Base-by-base conservation (phyloP, 2,329 filamentous ascomycete genomes). In the Coniochaeta sp. region DNA sequence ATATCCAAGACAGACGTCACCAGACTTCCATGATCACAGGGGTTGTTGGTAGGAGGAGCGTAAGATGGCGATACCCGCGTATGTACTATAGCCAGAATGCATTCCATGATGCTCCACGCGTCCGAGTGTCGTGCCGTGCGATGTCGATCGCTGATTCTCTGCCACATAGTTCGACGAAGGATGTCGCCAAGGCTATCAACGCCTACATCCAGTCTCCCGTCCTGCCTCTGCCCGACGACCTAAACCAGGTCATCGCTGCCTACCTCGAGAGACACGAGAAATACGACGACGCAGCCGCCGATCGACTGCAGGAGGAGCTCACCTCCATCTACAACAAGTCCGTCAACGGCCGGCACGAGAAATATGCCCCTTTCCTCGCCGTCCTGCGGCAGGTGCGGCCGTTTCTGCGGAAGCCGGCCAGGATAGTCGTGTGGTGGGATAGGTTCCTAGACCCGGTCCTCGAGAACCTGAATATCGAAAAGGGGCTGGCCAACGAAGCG, bases 221-320 rank as follows among this genome's bases (percentile, higher is more conserved):
- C 32, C 72, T 85, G 22, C 89, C 89, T 9, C 81, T 93, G 1
- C 87, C 90, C 55, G 80, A 88, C 64, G 84, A 88, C 60, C 76
- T 91, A 58, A 72, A 80, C 65, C 75, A 80, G 44, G 77, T 84
- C 58, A 86, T 93, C 63, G 80, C 86, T 59, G 77, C 77, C 61
- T 93, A 91, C 73, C 78, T 91, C 57, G 82, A 86, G 54, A 87
- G 85, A 67, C 85, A 90, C 70, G 77, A 83, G 60, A 82, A 83
- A 65, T 81, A 84, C 64, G 89, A 93, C 67, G 88, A 91, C 58
- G 75, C 80, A 60, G 80, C 85, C 44, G 81, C 85, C n/a, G 88
- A 90, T 65, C 85, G 87, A 60, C 79, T 92, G 57, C 86, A 91
- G 63, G 89, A 91, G 44, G 89, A 92, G 66, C 79, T 95, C 8